These are phyloP conservation scores for Melastoma malabathricum DNA, from an alignment of 345 rosid genomes.

Conservation along the genomic window DNA sequence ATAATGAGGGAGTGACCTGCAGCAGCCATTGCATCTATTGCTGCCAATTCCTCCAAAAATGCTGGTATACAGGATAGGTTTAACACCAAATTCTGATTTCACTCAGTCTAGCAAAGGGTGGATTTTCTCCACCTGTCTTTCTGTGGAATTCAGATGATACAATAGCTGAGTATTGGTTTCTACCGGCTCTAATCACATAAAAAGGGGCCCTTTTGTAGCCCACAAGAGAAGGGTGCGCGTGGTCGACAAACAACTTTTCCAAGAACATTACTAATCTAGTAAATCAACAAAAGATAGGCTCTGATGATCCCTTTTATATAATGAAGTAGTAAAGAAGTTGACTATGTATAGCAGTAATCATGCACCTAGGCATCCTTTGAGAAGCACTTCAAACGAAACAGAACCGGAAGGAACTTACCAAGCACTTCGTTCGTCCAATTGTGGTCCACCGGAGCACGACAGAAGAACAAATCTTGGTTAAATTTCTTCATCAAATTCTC, in stretches of 20 bases:
- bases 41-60: conserved; percentile 86
- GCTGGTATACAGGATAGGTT: conserved; percentile 64
- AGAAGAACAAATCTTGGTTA: conserved; percentile 75
- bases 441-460: conserved; percentile 66
- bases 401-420: conserved; percentile 26
- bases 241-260: too few species aligned
- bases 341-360: too few species aligned
- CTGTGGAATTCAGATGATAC: conserved; percentile 20
- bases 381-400: neutral
- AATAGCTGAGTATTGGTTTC: neutral
- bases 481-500: conserved; percentile 52
- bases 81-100: conserved; percentile 64
- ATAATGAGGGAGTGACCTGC: conserved; percentile 72
- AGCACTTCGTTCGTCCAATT: conserved; percentile 42
- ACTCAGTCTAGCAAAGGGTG: conserved; percentile 86
- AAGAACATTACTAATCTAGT: too few species aligned
- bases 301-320: too few species aligned
- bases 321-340: too few species aligned
- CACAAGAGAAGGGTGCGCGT: too few species aligned
- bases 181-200: too few species aligned
- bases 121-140: conserved; percentile 61
- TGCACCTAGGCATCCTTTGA: too few species aligned
- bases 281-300: too few species aligned
- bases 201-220: too few species aligned
- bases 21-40: conserved; percentile 80